Base-by-base conservation (phyloP, 225 moss, liverwort and hornwort species). In the Physcomitrium patens region DNA sequence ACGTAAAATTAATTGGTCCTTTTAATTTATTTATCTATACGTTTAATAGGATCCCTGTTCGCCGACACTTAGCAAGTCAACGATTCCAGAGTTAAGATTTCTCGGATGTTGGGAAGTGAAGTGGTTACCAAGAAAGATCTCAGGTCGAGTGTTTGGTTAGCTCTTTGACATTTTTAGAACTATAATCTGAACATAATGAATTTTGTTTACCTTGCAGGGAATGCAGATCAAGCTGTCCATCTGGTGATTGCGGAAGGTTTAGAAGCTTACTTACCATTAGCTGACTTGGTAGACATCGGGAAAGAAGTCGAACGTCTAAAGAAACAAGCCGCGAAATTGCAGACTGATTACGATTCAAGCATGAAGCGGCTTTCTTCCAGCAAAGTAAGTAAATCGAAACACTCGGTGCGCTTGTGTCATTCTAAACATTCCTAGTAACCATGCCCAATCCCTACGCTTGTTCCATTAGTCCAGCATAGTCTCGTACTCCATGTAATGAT, bases 191-290 rank as follows among this genome's bases (percentile, higher is more conserved):
- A 51, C 10, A 43, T 78, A 50, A 12, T 59, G 50, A 51, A 20
- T 49, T 37, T 67, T 70, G 67, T 26, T 48, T 71, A 46, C 12
- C 31, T 37, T 67, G 73, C 85, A 96, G 92, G 69, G 54, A 81
- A 86, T 69, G 89, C 84, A 69, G 83, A 80, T 63, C 89, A 89
- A 82, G 87, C 96, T 42, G 91, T 92, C 46, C 92, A 94, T 72
- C 76, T 96, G 56, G 89, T 96, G n/a, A 80, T 96, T 60, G 82
- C 89, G 9, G 92, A 94, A 73, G 92, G 91, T 55, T 79, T 96
- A 37, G 92, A 91, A 83, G 89, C 96, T 37, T 94, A 91, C 72
- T 82, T 96, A 63, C 94, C 92, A 11, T 77, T 92, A 69, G 85
- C 92, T 69, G 89, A 88, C 65, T 83, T 94, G 92, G 82, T 96